Evolutionary conservation across 805 yeast species (phyloP).

Genomic region (Wickerhamiella vanderwaltii): DNA sequence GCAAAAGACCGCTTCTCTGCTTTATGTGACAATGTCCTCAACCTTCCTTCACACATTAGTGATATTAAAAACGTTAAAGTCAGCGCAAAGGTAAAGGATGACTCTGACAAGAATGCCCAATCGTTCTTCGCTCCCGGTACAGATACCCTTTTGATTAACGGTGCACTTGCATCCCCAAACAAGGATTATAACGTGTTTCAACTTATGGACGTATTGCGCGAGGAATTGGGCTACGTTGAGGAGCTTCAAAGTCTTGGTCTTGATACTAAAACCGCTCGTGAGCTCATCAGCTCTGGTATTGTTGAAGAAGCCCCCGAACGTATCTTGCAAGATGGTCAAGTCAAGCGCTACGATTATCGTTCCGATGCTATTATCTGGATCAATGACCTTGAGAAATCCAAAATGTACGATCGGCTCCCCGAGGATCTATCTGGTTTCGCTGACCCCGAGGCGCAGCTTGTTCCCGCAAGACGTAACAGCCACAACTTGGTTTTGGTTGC

Average conservation of each 20-base stretch:
- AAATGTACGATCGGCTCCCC: conserved; percentile 37
- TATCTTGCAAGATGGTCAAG: background rate
- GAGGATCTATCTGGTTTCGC: conserved; percentile 38
- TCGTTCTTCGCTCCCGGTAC: conserved; percentile 20
- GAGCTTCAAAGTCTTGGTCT: conserved; percentile 27
- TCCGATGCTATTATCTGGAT: conserved; percentile 45
- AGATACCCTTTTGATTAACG: conserved; percentile 48
- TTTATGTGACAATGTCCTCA: conserved; percentile 33
- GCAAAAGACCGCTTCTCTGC: conserved; percentile 28
- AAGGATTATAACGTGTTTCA: conserved; percentile 27
- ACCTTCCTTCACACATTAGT: conserved; percentile 45
- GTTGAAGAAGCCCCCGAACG: conserved; percentile 10
- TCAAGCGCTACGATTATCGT: conserved; percentile 27
- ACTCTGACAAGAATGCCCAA: conserved; percentile 19
- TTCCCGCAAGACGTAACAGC: conserved; percentile 52
- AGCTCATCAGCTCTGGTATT: conserved; percentile 15
- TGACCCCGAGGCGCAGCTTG: conserved; percentile 30
- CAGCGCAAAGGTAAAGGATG: conserved; percentile 16
- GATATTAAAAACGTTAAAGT: background rate
- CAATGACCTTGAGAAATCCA: conserved; percentile 63
- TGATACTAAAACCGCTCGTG: conserved; percentile 26
- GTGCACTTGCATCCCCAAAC: conserved; percentile 41
- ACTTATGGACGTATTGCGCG: conserved; percentile 29
- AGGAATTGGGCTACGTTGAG: conserved; percentile 28
- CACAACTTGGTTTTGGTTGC: conserved; percentile 62